Evolutionary conservation across 1,284 basidiomycete species (phyloP).

Genomic region (Leccinum pachyderme): DNA sequence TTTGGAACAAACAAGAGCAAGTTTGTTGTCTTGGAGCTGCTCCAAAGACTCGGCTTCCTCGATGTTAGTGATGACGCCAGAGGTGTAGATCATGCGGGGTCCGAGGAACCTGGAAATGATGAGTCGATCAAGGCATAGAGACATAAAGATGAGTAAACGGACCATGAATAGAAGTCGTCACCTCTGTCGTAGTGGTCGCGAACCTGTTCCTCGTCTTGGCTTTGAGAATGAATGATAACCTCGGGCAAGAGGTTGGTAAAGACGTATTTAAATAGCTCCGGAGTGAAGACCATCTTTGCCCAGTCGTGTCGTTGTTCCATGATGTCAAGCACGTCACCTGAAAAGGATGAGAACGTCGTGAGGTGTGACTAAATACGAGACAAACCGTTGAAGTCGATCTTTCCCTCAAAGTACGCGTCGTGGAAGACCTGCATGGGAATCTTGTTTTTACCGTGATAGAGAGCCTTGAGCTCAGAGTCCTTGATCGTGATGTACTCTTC

Average conservation of each 20-base stretch:
- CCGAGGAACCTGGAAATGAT: constrained; percentile 74
- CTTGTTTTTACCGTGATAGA: constrained; percentile 83
- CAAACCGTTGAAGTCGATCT: constrained; percentile 90
- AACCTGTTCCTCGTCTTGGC: constrained; percentile 95
- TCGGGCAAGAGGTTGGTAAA: constrained; percentile 88
- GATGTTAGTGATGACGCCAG: constrained; percentile 82
- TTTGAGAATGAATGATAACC: constrained; percentile 86
- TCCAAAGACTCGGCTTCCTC: constrained; percentile 85
- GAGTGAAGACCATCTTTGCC: constrained; percentile 86
- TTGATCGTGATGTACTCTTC: constrained; percentile 92
- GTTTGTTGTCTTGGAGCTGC: constrained; percentile 98
- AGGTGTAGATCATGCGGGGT: constrained; percentile 97
- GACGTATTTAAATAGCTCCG: constrained; percentile 93
- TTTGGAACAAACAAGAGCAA: constrained; percentile 93
- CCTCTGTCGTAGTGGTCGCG: constrained; percentile 97
- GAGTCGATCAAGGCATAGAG: background rate
- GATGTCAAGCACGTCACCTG: constrained; percentile 90
- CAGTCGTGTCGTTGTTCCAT: constrained; percentile 96
- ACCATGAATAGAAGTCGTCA: constrained; percentile 93
- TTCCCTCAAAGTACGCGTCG: constrained; percentile 96
- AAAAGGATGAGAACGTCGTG: constrained; percentile 9
- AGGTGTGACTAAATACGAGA: constrained; percentile 4
- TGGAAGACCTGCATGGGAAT: constrained; percentile 98
- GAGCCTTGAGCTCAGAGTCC: constrained; percentile 75
- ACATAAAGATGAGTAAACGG: constrained; percentile 9